These are phyloP conservation scores for Chaetothyriales sp. DNA, from an alignment of 2,329 filamentous ascomycete genomes.

Conservation along the genomic window DNA sequence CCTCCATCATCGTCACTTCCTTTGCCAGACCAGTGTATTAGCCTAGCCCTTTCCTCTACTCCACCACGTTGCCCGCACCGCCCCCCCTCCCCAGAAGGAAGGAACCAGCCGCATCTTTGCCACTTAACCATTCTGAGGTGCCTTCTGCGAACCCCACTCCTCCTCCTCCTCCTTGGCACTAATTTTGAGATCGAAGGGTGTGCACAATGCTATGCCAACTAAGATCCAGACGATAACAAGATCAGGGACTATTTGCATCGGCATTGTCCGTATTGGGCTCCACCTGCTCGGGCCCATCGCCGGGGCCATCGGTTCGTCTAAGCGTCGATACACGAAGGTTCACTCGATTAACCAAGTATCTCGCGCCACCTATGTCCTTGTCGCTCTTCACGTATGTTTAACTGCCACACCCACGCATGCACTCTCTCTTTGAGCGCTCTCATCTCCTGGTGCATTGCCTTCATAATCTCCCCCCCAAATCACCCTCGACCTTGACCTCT, in stretches of 20 bases:
- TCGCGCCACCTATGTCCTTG: neutral
- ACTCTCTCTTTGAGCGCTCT: neutral
- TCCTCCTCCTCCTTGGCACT: neutral
- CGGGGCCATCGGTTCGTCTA: neutral
- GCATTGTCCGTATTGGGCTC: neutral
- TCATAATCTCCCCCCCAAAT: neutral
- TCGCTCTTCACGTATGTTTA: neutral
- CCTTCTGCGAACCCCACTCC: neutral
- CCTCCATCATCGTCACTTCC: neutral
- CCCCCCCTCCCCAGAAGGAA: no score
- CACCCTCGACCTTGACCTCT: constrained; percentile 3
- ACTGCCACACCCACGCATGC: neutral
- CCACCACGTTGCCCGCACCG: neutral
- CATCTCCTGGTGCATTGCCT: neutral
- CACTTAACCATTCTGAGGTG: neutral
- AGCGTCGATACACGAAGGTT: neutral
- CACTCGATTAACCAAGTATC: neutral
- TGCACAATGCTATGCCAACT: neutral
- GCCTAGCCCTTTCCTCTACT: neutral
- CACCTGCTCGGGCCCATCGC: neutral
- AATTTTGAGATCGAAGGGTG: neutral
- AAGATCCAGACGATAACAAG: neutral
- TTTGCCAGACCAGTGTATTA: neutral
- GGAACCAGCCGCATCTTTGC: neutral
- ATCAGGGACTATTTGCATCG: neutral